phyloP scores from a whole-genome alignment of 1,139 yeast genomes.

The Scheffersomyces segobiensis region DNA sequence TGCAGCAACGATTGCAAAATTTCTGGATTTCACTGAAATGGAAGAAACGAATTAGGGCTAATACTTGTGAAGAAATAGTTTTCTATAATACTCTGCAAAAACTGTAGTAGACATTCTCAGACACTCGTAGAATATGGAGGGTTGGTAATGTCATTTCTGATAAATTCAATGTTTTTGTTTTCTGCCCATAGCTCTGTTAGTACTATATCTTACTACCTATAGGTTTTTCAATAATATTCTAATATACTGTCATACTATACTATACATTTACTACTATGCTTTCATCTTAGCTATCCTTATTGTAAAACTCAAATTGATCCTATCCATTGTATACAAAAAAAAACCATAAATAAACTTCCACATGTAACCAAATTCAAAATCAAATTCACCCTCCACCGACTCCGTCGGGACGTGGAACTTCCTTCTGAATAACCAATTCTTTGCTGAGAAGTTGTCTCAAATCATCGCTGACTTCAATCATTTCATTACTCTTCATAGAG shows the following conservation, averaged over 20 bases:
- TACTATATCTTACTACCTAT: too few species aligned
- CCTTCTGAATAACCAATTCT: slow-evolving; percentile 65
- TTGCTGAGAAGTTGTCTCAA: slow-evolving; percentile 60
- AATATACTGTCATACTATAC: too few species aligned
- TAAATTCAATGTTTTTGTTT: too few species aligned
- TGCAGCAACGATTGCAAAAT: background rate
- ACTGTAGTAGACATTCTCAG: too few species aligned
- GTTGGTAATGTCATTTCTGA: background rate
- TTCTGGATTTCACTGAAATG: slow-evolving; percentile 3
- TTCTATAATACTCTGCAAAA: too few species aligned
- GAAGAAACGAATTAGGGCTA: background rate
- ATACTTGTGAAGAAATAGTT: too few species aligned
- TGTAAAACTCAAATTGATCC: background rate
- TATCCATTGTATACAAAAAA: background rate
- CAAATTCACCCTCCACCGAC: slow-evolving; percentile 43
- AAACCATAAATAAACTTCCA: background rate
- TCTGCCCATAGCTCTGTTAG: too few species aligned
- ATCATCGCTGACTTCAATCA: slow-evolving; percentile 41
- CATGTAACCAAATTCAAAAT: background rate
- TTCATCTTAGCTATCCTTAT: background rate
- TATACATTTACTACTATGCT: background rate
- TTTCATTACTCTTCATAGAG: slow-evolving; percentile 2
- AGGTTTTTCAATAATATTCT: too few species aligned
- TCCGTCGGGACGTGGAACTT: slow-evolving; percentile 53
- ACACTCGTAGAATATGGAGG: background rate